Conservation (phyloP, 2,329 filamentous ascomycete species). For the Talaromyces funiculosus region DNA sequence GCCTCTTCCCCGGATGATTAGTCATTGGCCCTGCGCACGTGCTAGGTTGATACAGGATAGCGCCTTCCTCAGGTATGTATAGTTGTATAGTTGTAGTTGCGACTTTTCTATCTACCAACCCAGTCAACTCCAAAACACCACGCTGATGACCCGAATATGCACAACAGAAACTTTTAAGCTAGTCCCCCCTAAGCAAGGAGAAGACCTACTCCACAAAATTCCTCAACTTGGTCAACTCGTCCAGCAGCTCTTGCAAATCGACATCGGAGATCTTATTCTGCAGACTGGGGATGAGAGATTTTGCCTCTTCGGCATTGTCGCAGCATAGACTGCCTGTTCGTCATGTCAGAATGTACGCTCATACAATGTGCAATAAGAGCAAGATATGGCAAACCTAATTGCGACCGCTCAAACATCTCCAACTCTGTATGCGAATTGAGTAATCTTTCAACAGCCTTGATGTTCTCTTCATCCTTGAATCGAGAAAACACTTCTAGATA, state of each 20-base stretch:
- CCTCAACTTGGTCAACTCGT: slow-evolving; percentile 81
- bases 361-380: no score
- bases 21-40: neutral
- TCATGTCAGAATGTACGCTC: no score
- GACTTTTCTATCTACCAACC: neutral
- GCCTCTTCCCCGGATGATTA: neutral
- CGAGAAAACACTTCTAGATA: slow-evolving; percentile 93
- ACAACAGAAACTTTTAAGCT: neutral
- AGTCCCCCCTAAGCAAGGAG: neutral
- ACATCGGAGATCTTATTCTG: slow-evolving; percentile 86
- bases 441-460: slow-evolving; percentile 87
- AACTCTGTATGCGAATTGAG: slow-evolving; percentile 70
- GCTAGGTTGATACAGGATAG: neutral
- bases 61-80: neutral
- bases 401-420: slow-evolving; percentile 87
- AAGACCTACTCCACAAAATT: slow-evolving; percentile 38
- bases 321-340: slow-evolving; percentile 78
- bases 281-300: slow-evolving; percentile 86
- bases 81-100: neutral
- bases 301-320: slow-evolving; percentile 89
- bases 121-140: slow-evolving; percentile 24
- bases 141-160: slow-evolving; percentile 17
- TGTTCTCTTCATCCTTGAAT: slow-evolving; percentile 91
- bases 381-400: slow-evolving; percentile 59
- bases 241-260: slow-evolving; percentile 77